Evolutionary conservation across 1,284 basidiomycete species (phyloP), one percentile per base, ranked within the genome.

Genomic region (Ceratobasidium sp.): DNA sequence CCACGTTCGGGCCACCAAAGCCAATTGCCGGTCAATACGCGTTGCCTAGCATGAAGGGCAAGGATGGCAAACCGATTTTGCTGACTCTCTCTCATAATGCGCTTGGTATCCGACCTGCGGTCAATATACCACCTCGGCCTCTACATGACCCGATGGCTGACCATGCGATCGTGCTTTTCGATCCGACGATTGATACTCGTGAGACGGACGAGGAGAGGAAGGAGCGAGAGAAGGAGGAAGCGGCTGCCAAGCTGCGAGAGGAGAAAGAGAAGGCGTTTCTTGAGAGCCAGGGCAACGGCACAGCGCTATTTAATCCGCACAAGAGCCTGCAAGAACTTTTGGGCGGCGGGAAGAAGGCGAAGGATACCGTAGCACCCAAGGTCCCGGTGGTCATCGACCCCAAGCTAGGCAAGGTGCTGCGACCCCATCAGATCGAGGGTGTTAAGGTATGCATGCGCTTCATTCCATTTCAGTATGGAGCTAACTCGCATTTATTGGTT

Each of bases 311-410:
- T 80, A 95, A 96, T 79, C 95, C 96, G 0, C 97, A 99, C 84
- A 98, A 97, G 87, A 97, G 91, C 80, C 84, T 99, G 77, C 93
- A 91, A 80, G 86, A 89, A 62, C 86, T 99, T 53, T 85, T 99
- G 7, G 97, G 97, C 1, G 90, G 91, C 79, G 84, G 84, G 59
- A 88, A 87, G 36, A 87, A 87, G 76, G 89, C 90, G 77, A 90
- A 91, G 84, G 89, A 89, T 80, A 88, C 89, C 79, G 86, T 87
- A 74, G 83, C 84, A 7, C 87, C 89, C 60, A 99, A 98, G 83
- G 95, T 99, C 0, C 93, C 98, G 0, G 97, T 99, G 11, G 97
- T 99, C 15, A 96, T 99, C 62, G 96, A 99, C 82, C 97, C 97
- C 2, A 87, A 89, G 54, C 85, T 99, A 36, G 84, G 89, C 60